phyloP scores from a whole-genome alignment of 768 basidiomycete species.

The Aureoboletus auriporus region DNA sequence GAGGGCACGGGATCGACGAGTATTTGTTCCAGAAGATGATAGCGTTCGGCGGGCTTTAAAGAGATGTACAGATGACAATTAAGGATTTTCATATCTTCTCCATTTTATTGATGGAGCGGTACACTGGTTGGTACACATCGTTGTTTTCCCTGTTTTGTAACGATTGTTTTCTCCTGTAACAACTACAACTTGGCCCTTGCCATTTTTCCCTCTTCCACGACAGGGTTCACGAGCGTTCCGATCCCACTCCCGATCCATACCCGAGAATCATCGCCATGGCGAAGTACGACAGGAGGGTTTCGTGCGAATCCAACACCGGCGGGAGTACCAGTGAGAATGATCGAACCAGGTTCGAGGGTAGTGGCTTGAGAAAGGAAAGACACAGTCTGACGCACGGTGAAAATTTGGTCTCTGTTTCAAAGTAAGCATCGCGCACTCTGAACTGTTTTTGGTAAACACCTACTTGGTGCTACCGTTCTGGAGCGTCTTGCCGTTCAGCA shows the following conservation, averaged over 20 bases:
- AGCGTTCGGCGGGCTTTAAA: conserved; percentile 67
- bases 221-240: conserved; percentile 75
- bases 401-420: conserved; percentile 67
- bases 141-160: too few species aligned
- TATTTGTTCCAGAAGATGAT: conserved; percentile 83
- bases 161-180: neutral
- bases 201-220: conserved; percentile 58
- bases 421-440: neutral
- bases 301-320: conserved; percentile 79
- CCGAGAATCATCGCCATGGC: conserved; percentile 67
- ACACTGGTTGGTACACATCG: too few species aligned
- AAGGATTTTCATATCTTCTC: neutral
- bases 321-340: conserved; percentile 82
- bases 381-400: conserved; percentile 71
- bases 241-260: conserved; percentile 71
- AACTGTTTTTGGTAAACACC: neutral
- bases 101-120: neutral
- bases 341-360: conserved; percentile 73
- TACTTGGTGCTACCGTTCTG: conserved; percentile 82
- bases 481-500: conserved; percentile 61
- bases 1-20: conserved; percentile 86
- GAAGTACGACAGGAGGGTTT: conserved; percentile 65
- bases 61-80: too few species aligned
- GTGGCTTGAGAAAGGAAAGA: conserved; percentile 82
- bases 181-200: conserved; percentile 39